These are phyloP conservation scores for Dioszegia crocea DNA, from an alignment of 768 basidiomycete species.

Conservation along the genomic window DNA sequence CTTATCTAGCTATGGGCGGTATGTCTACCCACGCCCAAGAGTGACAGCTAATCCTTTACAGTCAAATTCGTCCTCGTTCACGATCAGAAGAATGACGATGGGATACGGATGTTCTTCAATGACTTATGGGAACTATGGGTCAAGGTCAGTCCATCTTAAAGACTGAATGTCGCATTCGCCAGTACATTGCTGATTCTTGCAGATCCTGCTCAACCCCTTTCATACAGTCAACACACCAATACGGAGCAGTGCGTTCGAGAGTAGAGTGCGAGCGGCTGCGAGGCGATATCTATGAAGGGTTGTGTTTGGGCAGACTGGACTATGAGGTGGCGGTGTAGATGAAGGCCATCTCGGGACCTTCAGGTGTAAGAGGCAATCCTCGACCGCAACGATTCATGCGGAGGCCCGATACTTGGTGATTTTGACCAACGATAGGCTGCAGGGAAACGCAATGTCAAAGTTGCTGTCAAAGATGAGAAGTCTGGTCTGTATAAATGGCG, in stretches of 20 bases:
- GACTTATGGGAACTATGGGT: conserved; percentile 97
- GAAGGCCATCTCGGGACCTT: no score
- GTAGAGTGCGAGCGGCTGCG: conserved; percentile 75
- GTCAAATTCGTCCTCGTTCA: conserved; percentile 94
- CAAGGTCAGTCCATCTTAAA: conserved; percentile 60
- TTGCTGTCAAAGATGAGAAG: no score
- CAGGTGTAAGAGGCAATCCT: no score
- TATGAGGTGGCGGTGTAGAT: no score
- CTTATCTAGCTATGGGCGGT: conserved; percentile 94
- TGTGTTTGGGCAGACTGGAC: not conserved
- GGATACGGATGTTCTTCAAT: conserved; percentile 83
- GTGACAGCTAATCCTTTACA: conserved; percentile 43
- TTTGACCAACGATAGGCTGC: no score
- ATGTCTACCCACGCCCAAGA: conserved; percentile 49
- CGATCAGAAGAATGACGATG: conserved; percentile 94
- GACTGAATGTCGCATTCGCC: no score
- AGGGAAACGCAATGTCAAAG: no score
- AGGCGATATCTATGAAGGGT: conserved; percentile 49
- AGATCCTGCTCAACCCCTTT: conserved; percentile 94
- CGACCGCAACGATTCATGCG: no score
- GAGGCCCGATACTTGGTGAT: no score
- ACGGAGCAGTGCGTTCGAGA: conserved; percentile 74
- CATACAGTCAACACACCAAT: conserved; percentile 83
- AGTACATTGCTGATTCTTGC: conserved; percentile 14
- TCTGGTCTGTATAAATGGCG: not conserved